Evolutionary conservation across 2,329 filamentous ascomycete genomes (phyloP).

Genomic region (Pseudogymnoascus sp.): DNA sequence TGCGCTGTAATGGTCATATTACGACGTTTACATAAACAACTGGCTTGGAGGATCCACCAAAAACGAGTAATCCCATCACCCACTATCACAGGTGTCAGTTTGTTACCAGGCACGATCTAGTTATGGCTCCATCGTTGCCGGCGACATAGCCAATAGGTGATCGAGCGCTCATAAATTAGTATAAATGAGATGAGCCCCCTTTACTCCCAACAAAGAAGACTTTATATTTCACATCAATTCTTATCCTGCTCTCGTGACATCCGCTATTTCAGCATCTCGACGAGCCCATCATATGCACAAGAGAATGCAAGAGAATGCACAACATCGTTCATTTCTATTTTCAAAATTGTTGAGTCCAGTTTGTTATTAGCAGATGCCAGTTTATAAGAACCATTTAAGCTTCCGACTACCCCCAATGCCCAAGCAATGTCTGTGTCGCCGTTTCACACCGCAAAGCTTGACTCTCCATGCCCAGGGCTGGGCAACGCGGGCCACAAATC

Average conservation of each 20-base stretch:
- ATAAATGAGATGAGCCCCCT: not conserved
- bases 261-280: too few relatives aligned
- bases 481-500: conserved; percentile 2
- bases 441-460: not conserved
- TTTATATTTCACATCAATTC: not conserved
- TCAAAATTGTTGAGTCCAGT: not conserved
- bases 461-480: not conserved
- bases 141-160: not conserved
- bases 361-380: not conserved
- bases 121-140: too few relatives aligned
- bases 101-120: not conserved
- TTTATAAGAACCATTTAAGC: not conserved
- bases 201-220: not conserved
- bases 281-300: not conserved
- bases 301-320: too few relatives aligned
- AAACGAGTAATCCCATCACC: not conserved
- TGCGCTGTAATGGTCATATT: not conserved
- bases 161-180: not conserved
- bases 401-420: not conserved
- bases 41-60: not conserved
- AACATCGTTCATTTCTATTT: not conserved
- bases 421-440: not conserved
- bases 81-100: not conserved
- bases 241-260: not conserved
- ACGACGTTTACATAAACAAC: not conserved